Percentiles rank a stretch among this genome's conserved stretches.
These are phyloP conservation scores for Colletotrichum lini DNA, from an alignment of 2,329 filamentous ascomycete genomes.

Conservation along the genomic window DNA sequence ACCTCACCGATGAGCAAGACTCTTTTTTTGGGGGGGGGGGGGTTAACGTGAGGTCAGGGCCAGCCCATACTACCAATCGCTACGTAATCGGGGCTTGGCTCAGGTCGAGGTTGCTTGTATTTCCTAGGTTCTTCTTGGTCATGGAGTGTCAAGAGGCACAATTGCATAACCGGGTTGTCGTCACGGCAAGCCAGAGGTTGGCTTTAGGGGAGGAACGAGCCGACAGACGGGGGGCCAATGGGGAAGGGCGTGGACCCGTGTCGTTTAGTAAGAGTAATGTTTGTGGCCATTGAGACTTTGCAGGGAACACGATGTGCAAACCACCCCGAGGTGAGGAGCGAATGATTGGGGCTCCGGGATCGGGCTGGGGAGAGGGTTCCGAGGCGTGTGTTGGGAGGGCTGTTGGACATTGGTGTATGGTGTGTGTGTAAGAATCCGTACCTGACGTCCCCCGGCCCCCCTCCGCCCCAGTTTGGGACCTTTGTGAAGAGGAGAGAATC, in stretches of 20 bases:
- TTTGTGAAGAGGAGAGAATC: constrained; percentile 21
- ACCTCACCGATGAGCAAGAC: background rate
- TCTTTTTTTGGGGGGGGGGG: too few relatives aligned
- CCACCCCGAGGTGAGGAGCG: background rate
- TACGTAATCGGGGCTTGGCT: background rate
- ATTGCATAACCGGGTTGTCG: background rate
- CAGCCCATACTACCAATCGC: background rate
- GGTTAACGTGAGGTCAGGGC: background rate
- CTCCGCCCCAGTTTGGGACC: background rate
- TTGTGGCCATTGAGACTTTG: background rate
- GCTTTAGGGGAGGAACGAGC: background rate
- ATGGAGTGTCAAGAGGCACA: constrained; percentile 4
- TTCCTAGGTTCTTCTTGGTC: constrained; percentile 29
- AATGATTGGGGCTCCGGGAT: background rate
- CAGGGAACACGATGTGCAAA: background rate
- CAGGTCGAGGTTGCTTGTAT: background rate
- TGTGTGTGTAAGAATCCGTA: background rate
- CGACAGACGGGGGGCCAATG: background rate
- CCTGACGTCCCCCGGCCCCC: background rate
- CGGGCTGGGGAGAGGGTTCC: background rate
- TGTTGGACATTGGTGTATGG: background rate
- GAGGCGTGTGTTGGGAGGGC: background rate
- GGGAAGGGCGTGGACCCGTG: background rate
- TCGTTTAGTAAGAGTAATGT: background rate
- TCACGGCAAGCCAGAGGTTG: background rate